Conservation (phyloP, 164 flowering plant genomes). For the Annona squamosa region DNA sequence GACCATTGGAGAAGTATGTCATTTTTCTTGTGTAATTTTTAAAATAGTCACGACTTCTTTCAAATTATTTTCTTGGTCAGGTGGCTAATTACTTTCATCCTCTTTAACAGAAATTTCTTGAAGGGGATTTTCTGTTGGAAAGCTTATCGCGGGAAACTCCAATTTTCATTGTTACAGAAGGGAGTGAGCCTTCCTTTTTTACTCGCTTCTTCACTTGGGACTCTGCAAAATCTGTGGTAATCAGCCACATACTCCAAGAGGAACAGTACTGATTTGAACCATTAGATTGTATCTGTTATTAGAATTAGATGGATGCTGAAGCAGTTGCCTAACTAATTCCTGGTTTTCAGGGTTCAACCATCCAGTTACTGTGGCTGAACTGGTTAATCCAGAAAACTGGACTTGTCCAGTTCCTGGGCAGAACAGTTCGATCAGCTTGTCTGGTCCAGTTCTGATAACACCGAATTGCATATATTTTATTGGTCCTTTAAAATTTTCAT, state of each 20-base stretch:
- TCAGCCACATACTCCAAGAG: slow-evolving; percentile 12
- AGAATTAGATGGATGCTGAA: no score
- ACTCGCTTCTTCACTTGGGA: slow-evolving; percentile 96
- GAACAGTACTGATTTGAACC: background rate
- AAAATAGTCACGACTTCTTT: background rate
- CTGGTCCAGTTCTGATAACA: no score
- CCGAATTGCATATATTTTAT: no score
- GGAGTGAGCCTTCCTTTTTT: slow-evolving; percentile 85
- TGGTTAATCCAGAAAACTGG: no score
- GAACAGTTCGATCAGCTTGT: no score
- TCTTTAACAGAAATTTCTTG: slow-evolving; percentile 70
- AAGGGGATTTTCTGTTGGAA: slow-evolving; percentile 77
- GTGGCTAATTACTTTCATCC: background rate
- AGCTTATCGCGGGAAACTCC: slow-evolving; percentile 74
- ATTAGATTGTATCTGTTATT: background rate
- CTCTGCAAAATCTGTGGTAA: slow-evolving; percentile 79
- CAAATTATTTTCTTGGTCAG: background rate
- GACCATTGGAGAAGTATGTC: slow-evolving; percentile 76
- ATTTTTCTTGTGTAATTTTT: background rate
- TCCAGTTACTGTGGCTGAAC: no score
- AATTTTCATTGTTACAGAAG: slow-evolving; percentile 68
- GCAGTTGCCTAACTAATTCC: no score
- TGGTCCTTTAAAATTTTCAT: background rate
- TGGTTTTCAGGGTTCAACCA: no score
- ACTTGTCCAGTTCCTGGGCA: no score